Evolutionary conservation across 768 basidiomycete genomes (phyloP).

Genomic region (Lyophyllum atratum): DNA sequence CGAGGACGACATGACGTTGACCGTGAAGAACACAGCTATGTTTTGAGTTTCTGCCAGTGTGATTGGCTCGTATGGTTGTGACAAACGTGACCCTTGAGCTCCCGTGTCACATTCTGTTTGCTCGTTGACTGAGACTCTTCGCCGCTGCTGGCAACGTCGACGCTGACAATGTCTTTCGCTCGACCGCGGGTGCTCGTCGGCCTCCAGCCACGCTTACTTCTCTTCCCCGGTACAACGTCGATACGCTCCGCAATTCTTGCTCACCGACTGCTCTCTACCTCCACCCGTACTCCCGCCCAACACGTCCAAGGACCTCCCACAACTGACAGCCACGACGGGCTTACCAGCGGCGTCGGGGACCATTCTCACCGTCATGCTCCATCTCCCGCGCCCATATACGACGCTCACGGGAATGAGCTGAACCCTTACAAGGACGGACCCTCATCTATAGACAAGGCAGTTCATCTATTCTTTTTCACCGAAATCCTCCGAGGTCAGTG

Average conservation of each 20-base stretch:
- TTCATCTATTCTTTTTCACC: constrained; percentile 97
- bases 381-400: constrained; percentile 25
- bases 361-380: constrained; percentile 27
- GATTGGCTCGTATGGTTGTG: constrained; percentile 44
- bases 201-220: constrained; percentile 47
- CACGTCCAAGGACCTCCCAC: constrained; percentile 27
- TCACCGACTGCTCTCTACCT: constrained; percentile 54
- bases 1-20: constrained; percentile 43
- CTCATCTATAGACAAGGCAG: constrained; percentile 93
- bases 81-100: constrained; percentile 37
- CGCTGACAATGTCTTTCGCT: constrained; percentile 57
- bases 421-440: constrained; percentile 80
- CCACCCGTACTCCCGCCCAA: constrained; percentile 38
- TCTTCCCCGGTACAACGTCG: constrained; percentile 29
- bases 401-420: constrained; percentile 52
- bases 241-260: constrained; percentile 40
- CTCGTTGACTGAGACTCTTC: constrained; percentile 27
- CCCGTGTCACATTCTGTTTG: constrained; percentile 29
- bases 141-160: constrained; percentile 45
- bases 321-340: constrained; percentile 30
- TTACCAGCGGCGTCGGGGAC: constrained; percentile 39
- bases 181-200: constrained; percentile 53
- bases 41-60: constrained; percentile 37
- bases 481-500: constrained; percentile 93
- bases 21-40: constrained; percentile 6